Percentiles rank a stretch among this genome's conserved stretches.
Conservation (phyloP, 2,329 filamentous ascomycete genomes). For the Sarocladium strictum region DNA sequence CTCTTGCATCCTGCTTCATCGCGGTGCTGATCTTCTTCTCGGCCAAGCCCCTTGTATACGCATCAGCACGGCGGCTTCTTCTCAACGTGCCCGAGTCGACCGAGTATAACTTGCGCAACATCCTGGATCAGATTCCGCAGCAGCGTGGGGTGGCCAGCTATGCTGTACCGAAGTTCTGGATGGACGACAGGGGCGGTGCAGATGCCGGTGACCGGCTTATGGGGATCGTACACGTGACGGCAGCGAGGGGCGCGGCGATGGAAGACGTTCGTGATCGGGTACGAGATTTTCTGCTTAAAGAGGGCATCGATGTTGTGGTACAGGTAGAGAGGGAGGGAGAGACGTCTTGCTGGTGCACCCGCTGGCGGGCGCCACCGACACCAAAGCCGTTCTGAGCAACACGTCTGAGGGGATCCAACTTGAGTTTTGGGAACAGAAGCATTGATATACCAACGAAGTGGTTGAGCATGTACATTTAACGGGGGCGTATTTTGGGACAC, state of each 20-base stretch:
- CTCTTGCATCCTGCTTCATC: slow-evolving; percentile 88
- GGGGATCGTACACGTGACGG: slow-evolving; percentile 82
- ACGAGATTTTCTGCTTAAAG: slow-evolving; percentile 59
- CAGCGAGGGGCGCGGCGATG: slow-evolving; percentile 62
- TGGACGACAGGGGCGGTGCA: slow-evolving; percentile 59
- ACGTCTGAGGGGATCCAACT: slow-evolving; percentile 9
- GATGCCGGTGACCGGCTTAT: slow-evolving; percentile 51
- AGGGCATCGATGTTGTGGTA: slow-evolving; percentile 75
- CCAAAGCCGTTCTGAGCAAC: slow-evolving; percentile 27
- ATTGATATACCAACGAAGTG: background rate
- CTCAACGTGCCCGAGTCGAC: slow-evolving; percentile 78
- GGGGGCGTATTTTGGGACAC: background rate
- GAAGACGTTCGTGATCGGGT: slow-evolving; percentile 83
- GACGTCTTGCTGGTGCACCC: slow-evolving; percentile 51
- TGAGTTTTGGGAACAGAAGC: background rate
- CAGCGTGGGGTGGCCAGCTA: slow-evolving; percentile 83
- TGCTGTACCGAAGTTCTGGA: slow-evolving; percentile 85
- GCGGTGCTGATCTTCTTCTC: slow-evolving; percentile 91
- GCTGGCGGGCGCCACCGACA: slow-evolving; percentile 25
- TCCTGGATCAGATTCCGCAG: slow-evolving; percentile 74
- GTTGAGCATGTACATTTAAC: background rate
- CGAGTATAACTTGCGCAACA: slow-evolving; percentile 84
- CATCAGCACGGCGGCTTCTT: slow-evolving; percentile 75
- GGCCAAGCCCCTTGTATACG: slow-evolving; percentile 79
- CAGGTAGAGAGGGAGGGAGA: slow-evolving; percentile 87